Conservation (phyloP, 192 early-diverging fungal genomes). For the Backusella macrospora region DNA sequence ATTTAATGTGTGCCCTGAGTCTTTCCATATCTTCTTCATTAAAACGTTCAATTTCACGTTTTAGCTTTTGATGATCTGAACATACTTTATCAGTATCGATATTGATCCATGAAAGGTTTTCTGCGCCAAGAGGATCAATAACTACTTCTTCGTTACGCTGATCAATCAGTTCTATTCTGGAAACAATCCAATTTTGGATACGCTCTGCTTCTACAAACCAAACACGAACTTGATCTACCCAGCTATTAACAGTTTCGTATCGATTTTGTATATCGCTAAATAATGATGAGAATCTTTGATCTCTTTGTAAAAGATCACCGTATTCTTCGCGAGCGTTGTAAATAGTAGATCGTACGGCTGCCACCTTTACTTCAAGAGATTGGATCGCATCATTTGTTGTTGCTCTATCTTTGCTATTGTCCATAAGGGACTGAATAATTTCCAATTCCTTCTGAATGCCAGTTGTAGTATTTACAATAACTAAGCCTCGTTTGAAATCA, state of each 20-base stretch:
- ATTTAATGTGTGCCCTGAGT: slow-evolving; percentile 44
- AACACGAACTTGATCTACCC: slow-evolving; percentile 41
- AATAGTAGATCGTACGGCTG: slow-evolving; percentile 22
- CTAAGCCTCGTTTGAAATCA: slow-evolving; percentile 11
- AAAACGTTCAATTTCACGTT: slow-evolving; percentile 44
- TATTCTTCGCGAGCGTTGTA: slow-evolving; percentile 25
- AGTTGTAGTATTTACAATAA: background rate
- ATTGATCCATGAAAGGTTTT: slow-evolving; percentile 6
- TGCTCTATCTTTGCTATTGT: slow-evolving; percentile 27
- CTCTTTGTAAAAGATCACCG: slow-evolving; percentile 21
- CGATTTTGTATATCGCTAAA: slow-evolving; percentile 17
- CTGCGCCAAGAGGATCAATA: slow-evolving; percentile 33
- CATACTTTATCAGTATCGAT: slow-evolving; percentile 28
- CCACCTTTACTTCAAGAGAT: slow-evolving; percentile 34
- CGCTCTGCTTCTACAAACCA: slow-evolving; percentile 51
- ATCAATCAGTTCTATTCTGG: slow-evolving; percentile 38
- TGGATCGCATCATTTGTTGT: slow-evolving; percentile 38
- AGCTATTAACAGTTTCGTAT: slow-evolving; percentile 34
- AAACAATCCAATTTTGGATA: slow-evolving; percentile 48
- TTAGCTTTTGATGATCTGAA: slow-evolving; percentile 39
- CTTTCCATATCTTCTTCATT: slow-evolving; percentile 49
- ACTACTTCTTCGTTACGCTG: slow-evolving; percentile 22
- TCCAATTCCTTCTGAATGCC: slow-evolving; percentile 15
- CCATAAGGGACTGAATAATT: slow-evolving; percentile 34
- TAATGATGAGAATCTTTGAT: background rate